Evolutionary conservation across 2,329 filamentous ascomycete species (phyloP), one percentile per base, ranked within the genome.

Genomic region (Sporothrix humicola): DNA sequence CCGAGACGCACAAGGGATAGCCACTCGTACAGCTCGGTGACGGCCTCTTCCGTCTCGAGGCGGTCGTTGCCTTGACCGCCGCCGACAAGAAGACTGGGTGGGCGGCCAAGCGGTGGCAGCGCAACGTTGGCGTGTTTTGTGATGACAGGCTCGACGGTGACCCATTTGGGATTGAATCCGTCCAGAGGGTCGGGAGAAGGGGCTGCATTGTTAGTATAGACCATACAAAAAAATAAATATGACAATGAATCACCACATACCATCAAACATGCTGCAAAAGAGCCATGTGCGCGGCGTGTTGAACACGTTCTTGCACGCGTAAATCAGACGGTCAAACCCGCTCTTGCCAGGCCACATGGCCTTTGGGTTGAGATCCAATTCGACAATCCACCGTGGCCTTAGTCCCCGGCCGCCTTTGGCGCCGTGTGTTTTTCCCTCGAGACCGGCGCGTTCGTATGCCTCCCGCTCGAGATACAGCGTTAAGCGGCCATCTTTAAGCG

Each of bases 301-400:
- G 26, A 98, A 84, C 26, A 93, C 93, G 76, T 94, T 93, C 77
- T 91, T 91, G 80, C 91, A 94, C 15, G 94, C 93, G 85, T 93
- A 93, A 7, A 91, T 81, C 15, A 97, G 84, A 63, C 93, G 86
- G 75, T 95, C 91, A 78, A 97, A 97, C 0, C 90, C 92, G 76
- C 92, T 94, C 80, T 94, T 96, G 3, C 94, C 94, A 72, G 90
- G 91, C 8, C 93, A 81, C 93, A 97, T 97, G 0, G 90, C 90
- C 0, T 90, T 87, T 5, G 87, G 84, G 20, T 91, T 88, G 42
- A 99, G 86, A 74, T 98, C 91, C 69, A 92, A 85, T 77, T 95
- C 89, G 63, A 98, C 88, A 42, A 91, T 93, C 87, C 92, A 98
- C 81, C 93, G 87, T 72, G 90, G 88, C 79, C 92, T 94, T 65